Evolutionary conservation across 2,329 filamentous ascomycete species (phyloP).

Genomic region (Pyrenophora teres): DNA sequence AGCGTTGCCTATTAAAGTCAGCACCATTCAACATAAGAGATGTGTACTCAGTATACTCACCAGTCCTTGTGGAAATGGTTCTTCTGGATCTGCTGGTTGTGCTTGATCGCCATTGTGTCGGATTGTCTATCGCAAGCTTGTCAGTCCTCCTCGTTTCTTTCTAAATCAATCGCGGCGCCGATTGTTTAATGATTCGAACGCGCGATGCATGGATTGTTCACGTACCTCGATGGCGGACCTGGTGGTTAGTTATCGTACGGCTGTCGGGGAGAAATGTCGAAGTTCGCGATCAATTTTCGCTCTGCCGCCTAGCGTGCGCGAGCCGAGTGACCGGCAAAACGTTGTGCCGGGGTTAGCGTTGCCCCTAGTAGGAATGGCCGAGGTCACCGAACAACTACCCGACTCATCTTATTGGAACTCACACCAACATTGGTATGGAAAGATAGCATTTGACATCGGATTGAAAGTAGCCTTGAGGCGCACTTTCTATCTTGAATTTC

Average conservation of each 20-base stretch:
- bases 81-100: slow-evolving; percentile 98
- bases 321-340: slow-evolving; percentile 18
- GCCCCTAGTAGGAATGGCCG: background rate
- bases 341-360: slow-evolving; percentile 21
- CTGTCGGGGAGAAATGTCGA: slow-evolving; percentile 20
- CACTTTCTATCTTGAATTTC: too few species aligned
- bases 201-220: slow-evolving; percentile 1
- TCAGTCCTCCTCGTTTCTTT: slow-evolving; percentile 1
- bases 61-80: slow-evolving; percentile 75
- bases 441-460: too few species aligned
- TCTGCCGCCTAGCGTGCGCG: slow-evolving; percentile 23
- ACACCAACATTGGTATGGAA: too few species aligned
- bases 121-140: slow-evolving; percentile 24
- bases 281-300: slow-evolving; percentile 18
- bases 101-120: slow-evolving; percentile 82
- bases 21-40: slow-evolving; percentile 8
- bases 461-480: too few species aligned
- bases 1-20: slow-evolving; percentile 74
- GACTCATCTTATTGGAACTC: too few species aligned
- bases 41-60: slow-evolving; percentile 22
- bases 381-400: background rate
- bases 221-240: slow-evolving; percentile 41
- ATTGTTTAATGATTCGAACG: slow-evolving; percentile 10
- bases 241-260: slow-evolving; percentile 38
- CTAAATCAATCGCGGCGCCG: background rate